Base-by-base conservation (phyloP, 208 protist species). In the Phytomonas francai region DNA sequence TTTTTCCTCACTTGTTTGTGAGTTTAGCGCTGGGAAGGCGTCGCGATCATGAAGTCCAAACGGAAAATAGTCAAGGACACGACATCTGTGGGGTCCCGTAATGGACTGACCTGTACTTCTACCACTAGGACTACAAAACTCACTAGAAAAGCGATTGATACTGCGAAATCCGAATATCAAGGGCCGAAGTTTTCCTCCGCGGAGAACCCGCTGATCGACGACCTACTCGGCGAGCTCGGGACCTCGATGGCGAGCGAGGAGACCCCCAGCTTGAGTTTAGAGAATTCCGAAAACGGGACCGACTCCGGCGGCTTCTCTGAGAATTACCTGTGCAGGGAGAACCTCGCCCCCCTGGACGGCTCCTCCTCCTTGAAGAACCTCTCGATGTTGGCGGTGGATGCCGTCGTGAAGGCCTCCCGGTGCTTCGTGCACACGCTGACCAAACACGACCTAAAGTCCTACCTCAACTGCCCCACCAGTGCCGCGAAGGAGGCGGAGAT, bases 381-480 rank as follows among this genome's bases (percentile, higher is more conserved):
- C 27, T 25, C 61, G 9, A n/a, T 66, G 61, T 57, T 56, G 19
- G 71, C 75, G 12, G 22, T 79, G 0, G 79, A 81, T 31, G 67
- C 80, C 19, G 34, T 88, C 33, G 66, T 64, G 12, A 70, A 51
- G 8, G 73, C 71, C 1, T 67, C 74, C 0, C 77, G 85, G 71
- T 72, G 76, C 65, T 88, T 84, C 73, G 72, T 83, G 22, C 80
- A 88, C 73, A 71, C 74, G 2, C 71, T 88, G 67, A 59, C 60
- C 14, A 81, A 84, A 71, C 56, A 85, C 62, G 59, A 77, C 0
- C 42, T 88, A 11, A 74, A 88, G 6, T 58, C 57, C 54, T 88
- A 72, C 72, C 82, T 88, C 45, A 29, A 4, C 9, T 49, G 51
- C 0, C 8, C 0, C 0, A 56, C 4, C 2, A 63, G 68, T 4